A percentile compares a stretch with the other conserved stretches of the same genome.
Conservation (phyloP, 2,329 filamentous ascomycete genomes). For the Geosmithia morbida region DNA sequence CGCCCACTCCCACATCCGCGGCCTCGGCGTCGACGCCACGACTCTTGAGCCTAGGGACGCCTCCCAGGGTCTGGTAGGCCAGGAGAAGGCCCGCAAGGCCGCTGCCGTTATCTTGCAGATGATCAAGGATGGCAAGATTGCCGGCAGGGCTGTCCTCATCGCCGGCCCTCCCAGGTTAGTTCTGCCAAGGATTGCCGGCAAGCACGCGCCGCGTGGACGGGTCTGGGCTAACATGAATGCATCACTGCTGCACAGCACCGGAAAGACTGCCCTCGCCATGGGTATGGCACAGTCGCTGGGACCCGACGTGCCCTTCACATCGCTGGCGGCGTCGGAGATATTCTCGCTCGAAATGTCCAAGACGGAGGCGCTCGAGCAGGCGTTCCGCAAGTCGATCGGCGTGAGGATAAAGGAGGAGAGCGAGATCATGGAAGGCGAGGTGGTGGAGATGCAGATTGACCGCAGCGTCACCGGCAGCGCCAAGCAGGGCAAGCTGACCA, state of each 20-base stretch:
- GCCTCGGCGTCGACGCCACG: constrained; percentile 82
- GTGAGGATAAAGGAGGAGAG: constrained; percentile 98
- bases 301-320: constrained; percentile 89
- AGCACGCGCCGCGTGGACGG: not conserved
- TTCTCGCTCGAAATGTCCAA: constrained; percentile 99
- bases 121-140: constrained; percentile 98
- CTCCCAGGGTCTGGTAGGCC: constrained; percentile 89
- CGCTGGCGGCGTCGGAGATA: constrained; percentile 89
- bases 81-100: constrained; percentile 92
- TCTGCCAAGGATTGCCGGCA: not conserved
- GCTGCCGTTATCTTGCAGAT: constrained; percentile 95
- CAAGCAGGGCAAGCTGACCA: constrained; percentile 97
- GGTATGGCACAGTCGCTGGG: constrained; percentile 96
- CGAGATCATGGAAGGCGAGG: constrained; percentile 97
- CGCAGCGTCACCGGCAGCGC: constrained; percentile 90
- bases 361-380: constrained; percentile 93
- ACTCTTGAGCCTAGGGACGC: constrained; percentile 73
- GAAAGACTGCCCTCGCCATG: constrained; percentile 97
- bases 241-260: constrained; percentile 46
- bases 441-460: constrained; percentile 97
- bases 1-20: constrained; percentile 94
- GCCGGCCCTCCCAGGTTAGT: constrained; percentile 73
- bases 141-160: constrained; percentile 84
- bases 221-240: not conserved
- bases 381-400: constrained; percentile 97